Evolutionary conservation across 257 asterid species (phyloP), one percentile per base, ranked within the genome.

Genomic region (Ehretia macrophylla): DNA sequence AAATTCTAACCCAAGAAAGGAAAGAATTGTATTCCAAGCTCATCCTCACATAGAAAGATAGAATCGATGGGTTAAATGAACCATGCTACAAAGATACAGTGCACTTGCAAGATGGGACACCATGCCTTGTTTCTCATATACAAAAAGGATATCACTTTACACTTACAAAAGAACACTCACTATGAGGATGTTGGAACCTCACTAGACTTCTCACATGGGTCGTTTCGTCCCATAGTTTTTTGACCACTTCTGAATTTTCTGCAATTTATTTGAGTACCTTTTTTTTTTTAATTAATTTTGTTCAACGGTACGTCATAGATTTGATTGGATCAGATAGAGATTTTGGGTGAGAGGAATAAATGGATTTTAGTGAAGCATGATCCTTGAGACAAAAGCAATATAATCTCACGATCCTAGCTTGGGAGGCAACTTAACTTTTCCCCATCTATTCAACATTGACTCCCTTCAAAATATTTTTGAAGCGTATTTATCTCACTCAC

Each of bases 301-400:
- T 51, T 60, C 71, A 68, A 67, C 62, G 60, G 74, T 67, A 73
- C n/a, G 56, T 44, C 55, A 73, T 66, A 47, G 52, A 47, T 47
- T 47, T 47, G 69, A 61, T 67, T 53, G 73, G 66, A 56, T 55
- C 57, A 70, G 77, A 66, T 68, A 47, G 75, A 56, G 81, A 69
- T 77, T n/a, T 68, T 68, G 77, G 89, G 70, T 71, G 78, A 71
- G 74, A 56, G 76, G 75, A 76, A 78, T 71, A 82, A 73, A 77
- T 81, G 78, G 79, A 71, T 58, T 82, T 67, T 69, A 74, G 79
- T 80, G 83, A 76, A 58, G 74, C 88, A 82, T 84, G 88, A 80
- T 75, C 70, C 79, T 79, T 66, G 64, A 77, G 72, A 76, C 84
- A 79, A 79, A 68, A 70, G 74, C 87, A 78, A 67, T 20, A 59